Conservation (phyloP, 2,329 filamentous ascomycete species). For the Fusarium sp. region DNA sequence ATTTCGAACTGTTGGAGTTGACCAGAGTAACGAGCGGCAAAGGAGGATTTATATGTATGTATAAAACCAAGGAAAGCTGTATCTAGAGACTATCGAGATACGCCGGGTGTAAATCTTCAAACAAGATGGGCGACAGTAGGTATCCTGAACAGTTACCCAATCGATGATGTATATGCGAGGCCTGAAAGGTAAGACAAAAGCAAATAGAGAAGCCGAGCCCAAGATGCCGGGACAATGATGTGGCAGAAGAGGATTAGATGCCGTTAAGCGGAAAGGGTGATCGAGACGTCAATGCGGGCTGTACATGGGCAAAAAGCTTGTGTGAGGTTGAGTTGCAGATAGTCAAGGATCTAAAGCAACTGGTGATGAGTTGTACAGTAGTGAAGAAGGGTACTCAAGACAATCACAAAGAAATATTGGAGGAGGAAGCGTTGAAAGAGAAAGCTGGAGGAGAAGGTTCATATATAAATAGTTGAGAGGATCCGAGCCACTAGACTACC, state of each 20-base stretch:
- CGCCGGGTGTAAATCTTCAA: constrained; percentile 32
- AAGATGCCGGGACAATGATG: constrained; percentile 44
- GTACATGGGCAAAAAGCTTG: constrained; percentile 35
- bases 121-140: constrained; percentile 20
- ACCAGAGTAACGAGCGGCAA: constrained; percentile 16
- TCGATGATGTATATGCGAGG: constrained; percentile 37
- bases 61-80: constrained; percentile 13
- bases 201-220: constrained; percentile 33
- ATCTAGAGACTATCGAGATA: constrained; percentile 27
- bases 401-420: constrained; percentile 14
- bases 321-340: constrained; percentile 34
- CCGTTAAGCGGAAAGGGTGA: constrained; percentile 31
- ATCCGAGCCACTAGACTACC: constrained; percentile 37
- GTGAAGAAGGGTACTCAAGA: constrained; percentile 12
- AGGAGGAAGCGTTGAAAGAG: constrained; percentile 4
- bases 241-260: constrained; percentile 49
- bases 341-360: constrained; percentile 17
- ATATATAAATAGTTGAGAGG: constrained; percentile 21
- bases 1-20: constrained; percentile 16
- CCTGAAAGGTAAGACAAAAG: constrained; percentile 42
- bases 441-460: constrained; percentile 11
- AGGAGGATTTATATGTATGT: constrained; percentile 38
- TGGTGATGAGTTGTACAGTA: constrained; percentile 23
- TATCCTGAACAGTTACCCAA: constrained; percentile 30
- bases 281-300: constrained; percentile 33